phyloP scores from a whole-genome alignment of 208 protist species.

The Balamuthia mandrillaris region DNA sequence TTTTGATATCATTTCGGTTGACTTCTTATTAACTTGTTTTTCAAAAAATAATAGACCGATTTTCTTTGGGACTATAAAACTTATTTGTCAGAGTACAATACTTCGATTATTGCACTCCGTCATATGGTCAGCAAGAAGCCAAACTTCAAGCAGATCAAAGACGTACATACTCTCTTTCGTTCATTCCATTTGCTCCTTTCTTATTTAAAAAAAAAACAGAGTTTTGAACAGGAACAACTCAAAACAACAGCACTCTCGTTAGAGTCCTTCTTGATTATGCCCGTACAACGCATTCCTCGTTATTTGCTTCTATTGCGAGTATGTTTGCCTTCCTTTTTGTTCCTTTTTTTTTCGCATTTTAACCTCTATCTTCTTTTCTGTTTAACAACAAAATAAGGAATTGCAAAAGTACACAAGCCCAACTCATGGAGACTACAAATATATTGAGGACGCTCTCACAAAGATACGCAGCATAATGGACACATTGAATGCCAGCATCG shows the following conservation, averaged over 20 bases:
- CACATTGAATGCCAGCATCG: slow-evolving; percentile 5
- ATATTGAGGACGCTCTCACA: not conserved
- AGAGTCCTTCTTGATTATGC: slow-evolving; percentile 33
- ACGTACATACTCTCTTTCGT: not conserved
- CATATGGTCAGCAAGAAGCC: slow-evolving; percentile 15
- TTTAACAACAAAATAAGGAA: too few relatives aligned
- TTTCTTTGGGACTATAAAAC: not conserved
- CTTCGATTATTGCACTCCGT: not conserved
- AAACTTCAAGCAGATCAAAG: slow-evolving; percentile 32
- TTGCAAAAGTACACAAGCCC: slow-evolving; percentile 28
- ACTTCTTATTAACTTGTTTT: not conserved
- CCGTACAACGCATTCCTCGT: not conserved
- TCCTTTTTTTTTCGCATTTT: too few relatives aligned
- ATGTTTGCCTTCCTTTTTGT: too few relatives aligned
- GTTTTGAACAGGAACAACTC: slow-evolving; percentile 15
- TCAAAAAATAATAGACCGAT: slow-evolving; percentile 2
- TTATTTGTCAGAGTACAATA: slow-evolving; percentile 11
- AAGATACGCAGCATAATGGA: slow-evolving; percentile 24
- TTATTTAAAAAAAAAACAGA: not conserved
- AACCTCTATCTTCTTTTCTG: too few relatives aligned
- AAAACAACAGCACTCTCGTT: slow-evolving; percentile 22
- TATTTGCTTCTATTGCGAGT: too few relatives aligned
- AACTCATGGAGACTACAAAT: slow-evolving; percentile 6
- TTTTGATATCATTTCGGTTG: not conserved
- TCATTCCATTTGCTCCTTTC: not conserved